Base-by-base conservation (phyloP, 1,284 basidiomycete species). In the Apiotrichum mycotoxinovorans region DNA sequence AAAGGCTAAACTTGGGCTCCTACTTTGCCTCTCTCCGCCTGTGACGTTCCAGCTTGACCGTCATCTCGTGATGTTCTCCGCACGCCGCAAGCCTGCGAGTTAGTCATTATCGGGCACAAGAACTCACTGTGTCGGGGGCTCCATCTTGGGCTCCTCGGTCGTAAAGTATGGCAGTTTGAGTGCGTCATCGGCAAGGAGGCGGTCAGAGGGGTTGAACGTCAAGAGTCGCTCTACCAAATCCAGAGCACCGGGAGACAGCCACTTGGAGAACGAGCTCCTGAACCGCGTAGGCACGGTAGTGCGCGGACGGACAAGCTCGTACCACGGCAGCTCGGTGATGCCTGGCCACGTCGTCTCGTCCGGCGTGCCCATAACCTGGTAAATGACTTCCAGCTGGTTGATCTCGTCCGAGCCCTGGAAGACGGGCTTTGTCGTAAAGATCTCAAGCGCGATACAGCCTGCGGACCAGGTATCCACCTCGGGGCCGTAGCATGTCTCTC, bases 381-480 rank as follows among this genome's bases (percentile, higher is more conserved):
- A 95, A 58, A 98, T 89, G 34, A 89, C 88, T 57, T 97, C 89
- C 15, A 99, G 83, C 73, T 99, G 97, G 65, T 95, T 87, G 54
- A 99, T 92, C 79, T 99, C 96, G 68, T 98, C 94, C 65, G 87
- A 88, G 25, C 96, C 95, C 73, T 95, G 94, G 73, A 98, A 98
- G 7, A 96, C 83, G 0, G 94, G 93, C 67, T 91, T 93, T 74
- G 91, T 90, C 20, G 88, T 90, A 75, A 92, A 98, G 8, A 99
- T 82, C 76, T 99, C 97, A 37, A 98, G 83, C 86, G 98, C 98
- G 70, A 99, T 98, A 74, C 95, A 98, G 26, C 96, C 96, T 14
- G 95, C 96, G 72, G 93, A 96, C 96, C 96, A 99, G 86, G 96
- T 96, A 71, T 99, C 96, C n/a, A 99, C 95, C 70, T 97, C 96